Percentiles rank a stretch among this genome's conserved stretches.
Evolutionary conservation across 1,284 basidiomycete genomes (phyloP).

Genomic region (Ganoderma sp.): DNA sequence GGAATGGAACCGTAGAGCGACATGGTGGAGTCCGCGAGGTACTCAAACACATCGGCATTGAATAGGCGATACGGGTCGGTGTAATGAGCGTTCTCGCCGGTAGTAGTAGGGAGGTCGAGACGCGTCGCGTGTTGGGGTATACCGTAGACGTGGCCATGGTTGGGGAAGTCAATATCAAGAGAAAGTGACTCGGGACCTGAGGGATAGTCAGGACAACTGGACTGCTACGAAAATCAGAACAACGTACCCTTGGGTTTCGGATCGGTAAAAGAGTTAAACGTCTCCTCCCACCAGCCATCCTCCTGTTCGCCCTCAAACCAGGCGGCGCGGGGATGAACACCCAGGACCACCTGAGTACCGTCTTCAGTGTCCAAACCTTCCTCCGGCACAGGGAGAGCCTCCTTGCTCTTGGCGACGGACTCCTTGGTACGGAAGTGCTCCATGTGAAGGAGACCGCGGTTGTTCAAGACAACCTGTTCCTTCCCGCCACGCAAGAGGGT

Average conservation of each 20-base stretch:
- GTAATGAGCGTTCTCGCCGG: constrained; percentile 73
- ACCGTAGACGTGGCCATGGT: constrained; percentile 89
- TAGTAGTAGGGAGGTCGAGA: constrained; percentile 86
- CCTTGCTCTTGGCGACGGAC: constrained; percentile 44
- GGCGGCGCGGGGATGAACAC: constrained; percentile 56
- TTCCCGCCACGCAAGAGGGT: constrained; percentile 75
- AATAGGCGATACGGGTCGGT: constrained; percentile 94
- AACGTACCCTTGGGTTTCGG: constrained; percentile 89
- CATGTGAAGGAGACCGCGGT: constrained; percentile 92
- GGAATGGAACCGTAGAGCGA: constrained; percentile 93
- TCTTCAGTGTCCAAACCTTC: constrained; percentile 48
- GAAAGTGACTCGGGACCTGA: constrained; percentile 93
- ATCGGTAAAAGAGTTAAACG: constrained; percentile 86
- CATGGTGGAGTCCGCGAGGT: constrained; percentile 89
- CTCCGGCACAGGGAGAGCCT: constrained; percentile 45
- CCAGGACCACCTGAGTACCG: constrained; percentile 58
- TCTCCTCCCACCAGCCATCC: constrained; percentile 90
- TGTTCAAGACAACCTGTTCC: constrained; percentile 90
- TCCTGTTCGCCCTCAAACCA: constrained; percentile 90
- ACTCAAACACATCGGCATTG: constrained; percentile 98
- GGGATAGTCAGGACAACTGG: not conserved
- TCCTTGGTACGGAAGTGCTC: constrained; percentile 91
- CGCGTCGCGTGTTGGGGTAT: constrained; percentile 97
- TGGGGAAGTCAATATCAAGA: constrained; percentile 93
- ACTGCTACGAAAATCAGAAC: constrained; percentile 3